Base-by-base conservation (phyloP, 768 basidiomycete species). In the Suillus decipiens region DNA sequence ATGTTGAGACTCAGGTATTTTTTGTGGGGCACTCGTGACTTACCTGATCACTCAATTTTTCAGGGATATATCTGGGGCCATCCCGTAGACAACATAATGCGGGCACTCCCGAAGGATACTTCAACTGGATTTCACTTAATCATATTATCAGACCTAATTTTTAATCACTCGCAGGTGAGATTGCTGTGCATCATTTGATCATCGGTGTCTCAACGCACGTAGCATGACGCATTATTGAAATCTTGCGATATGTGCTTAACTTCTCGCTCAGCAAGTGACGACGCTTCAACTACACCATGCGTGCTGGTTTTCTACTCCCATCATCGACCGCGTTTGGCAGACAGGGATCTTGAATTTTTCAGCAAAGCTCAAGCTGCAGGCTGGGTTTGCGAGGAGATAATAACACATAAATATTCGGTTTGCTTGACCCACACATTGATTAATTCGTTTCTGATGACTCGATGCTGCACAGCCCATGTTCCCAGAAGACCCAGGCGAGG, bases 101-200 rank as follows among this genome's bases (percentile, higher is more conserved):
- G 65, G 11, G 34, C 65, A 7, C 61, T 74, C 0, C 74, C 74
- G 28, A 34, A 59, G 34, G 68, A 71, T 6, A 37, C 66, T 5
- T 65, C 63, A 41, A 65, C 67, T 3, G 75, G 77, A 36, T 98
- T 93, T 69, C 87, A 96, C 69, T 70, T 96, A 24, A 82, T 98
- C 60, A 87, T 99, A 64, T 80, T 98, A 61, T 96, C 94, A 1
- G 96, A 99, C 76, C 85, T 99, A 39, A 85, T 98, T 39, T 97
- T 96, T 76, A 97, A 96, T 68, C 95, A 96, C 68, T 95, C 95
- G 1, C 93, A 96, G 79, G 93, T 90, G 65, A 41, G 79, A 63
- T 1, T 24, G 34, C 28, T 33, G 48, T 58, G 19, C 10, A 15
- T 55, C 3, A 19, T 19, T 37, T 59, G 54, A 66, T 22, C 9